Evolutionary conservation across 495 filamentous ascomycete species (phyloP), one percentile per base, ranked within the genome.

Genomic region (Glutinoglossum americanum): DNA sequence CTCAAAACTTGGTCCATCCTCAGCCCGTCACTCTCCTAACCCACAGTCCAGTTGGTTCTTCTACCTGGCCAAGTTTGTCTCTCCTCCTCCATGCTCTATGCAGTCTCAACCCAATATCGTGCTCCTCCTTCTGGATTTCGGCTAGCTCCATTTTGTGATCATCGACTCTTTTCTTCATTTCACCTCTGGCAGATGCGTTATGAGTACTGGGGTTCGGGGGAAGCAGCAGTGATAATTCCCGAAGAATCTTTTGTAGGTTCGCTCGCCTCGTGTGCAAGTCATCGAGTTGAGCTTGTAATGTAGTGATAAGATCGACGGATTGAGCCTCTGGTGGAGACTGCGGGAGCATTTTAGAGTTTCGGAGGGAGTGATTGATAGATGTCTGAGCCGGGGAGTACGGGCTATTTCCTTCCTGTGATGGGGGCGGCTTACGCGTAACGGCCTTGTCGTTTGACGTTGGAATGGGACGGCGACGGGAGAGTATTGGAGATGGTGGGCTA

Each of bases 61-160:
- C 76, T 53, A 80, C 76, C 48, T 77, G 74, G 63, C 89, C 83
- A 48, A 76, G 71, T 23, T 58, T 55, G 53, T 70, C 68, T 59
- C 63, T 64, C 58, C 83, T 75, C 67, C 86, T 89, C 70, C 81
- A 89, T 6, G 86, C 85, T 53, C 88, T 70, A 64, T 90, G 80
- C 45, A 95, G 67, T 70, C 81, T 86, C 63, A 97, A 65, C 10
- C 89, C 89, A 41, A 90, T 72, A 60, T 95, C 89, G 64, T 95
- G 87, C 64, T 89, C 81, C 68, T 92, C 80, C 59, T 79, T 74
- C 70, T 79, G 76, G 26, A 95, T 79, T 55, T 93, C 87, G 8
- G 82, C 82, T 39, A 93, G 74, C 67, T 93, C 87, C 58, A 71
- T 72, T 45, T 80, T 74, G n/a, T 93, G 71, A 35, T 70, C 73